Evolutionary conservation across 2,329 filamentous ascomycete species (phyloP).

Genomic region (Fusarium anguioides): DNA sequence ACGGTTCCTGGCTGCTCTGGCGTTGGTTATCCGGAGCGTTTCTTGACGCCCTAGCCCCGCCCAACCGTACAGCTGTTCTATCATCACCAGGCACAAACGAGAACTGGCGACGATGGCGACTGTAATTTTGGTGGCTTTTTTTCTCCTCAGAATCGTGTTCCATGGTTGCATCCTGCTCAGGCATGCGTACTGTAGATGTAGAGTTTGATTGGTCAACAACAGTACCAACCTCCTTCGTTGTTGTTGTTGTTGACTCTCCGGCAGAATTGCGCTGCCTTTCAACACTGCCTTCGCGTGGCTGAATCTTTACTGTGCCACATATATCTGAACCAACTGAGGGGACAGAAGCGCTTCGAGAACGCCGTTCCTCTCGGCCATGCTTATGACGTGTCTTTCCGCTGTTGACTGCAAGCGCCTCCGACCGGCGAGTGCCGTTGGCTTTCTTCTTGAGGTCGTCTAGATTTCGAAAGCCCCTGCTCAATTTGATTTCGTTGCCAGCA

Average conservation of each 20-base stretch:
- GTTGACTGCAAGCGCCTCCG: slow-evolving; percentile 1
- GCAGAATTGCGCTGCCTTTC: slow-evolving; percentile 10
- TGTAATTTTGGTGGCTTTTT: not conserved
- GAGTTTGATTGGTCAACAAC: not conserved
- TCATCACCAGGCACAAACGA: slow-evolving; percentile 47
- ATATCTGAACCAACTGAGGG: slow-evolving; percentile 4
- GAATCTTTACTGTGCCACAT: not conserved
- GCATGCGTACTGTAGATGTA: not conserved
- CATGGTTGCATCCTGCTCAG: not conserved
- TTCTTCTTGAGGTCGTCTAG: slow-evolving; percentile 12
- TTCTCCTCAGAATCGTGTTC: not conserved
- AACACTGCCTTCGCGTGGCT: slow-evolving; percentile 9
- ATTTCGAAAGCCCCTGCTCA: slow-evolving; percentile 42
- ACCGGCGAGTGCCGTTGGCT: slow-evolving; percentile 2
- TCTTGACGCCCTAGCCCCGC: not conserved
- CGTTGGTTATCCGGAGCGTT: not conserved
- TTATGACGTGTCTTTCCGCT: slow-evolving; percentile 5
- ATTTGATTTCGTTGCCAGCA: slow-evolving; percentile 48
- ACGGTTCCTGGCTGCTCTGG: not conserved
- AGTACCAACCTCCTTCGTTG: slow-evolving; percentile 2
- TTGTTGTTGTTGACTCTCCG: not conserved
- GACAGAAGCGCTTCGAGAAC: not conserved
- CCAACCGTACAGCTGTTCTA: slow-evolving; percentile 13
- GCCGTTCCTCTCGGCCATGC: slow-evolving; percentile 7
- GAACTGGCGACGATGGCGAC: slow-evolving; percentile 42